Evolutionary conservation across 305 asterid species (phyloP).

Genomic region (Fraxinus greggii): DNA sequence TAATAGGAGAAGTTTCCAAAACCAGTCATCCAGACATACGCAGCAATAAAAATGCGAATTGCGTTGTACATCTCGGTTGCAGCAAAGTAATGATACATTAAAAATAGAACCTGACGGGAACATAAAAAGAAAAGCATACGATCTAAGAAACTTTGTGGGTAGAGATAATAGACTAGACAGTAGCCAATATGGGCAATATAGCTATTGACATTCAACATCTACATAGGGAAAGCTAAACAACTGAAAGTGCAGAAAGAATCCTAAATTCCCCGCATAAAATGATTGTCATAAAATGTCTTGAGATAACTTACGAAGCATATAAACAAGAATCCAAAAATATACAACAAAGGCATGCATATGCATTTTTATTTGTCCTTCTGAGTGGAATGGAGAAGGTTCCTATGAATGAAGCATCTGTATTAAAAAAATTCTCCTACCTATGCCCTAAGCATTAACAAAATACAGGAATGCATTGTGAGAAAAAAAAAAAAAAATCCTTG

Average conservation of each 20-base stretch:
- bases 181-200: neutral
- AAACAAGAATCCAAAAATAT: conserved; percentile 5
- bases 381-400: neutral
- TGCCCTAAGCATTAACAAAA: neutral
- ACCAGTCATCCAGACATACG: conserved; percentile 99
- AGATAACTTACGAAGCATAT: conserved; percentile 16
- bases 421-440: neutral
- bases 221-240: neutral
- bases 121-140: conserved; percentile 7
- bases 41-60: conserved; percentile 93
- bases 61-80: conserved; percentile 95
- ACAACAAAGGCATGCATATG: neutral
- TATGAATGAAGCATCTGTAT: neutral
- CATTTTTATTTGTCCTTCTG: neutral
- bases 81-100: conserved; percentile 98
- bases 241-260: neutral
- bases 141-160: conserved; percentile 21
- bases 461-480: neutral
- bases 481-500: conserved; percentile 37
- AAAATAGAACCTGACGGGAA: conserved; percentile 72
- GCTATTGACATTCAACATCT: neutral
- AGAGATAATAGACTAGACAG: conserved; percentile 2
- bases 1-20: conserved; percentile 97
- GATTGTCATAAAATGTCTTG: conserved; percentile 4
- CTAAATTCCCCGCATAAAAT: conserved; percentile 10